Percentiles rank a stretch among this genome's conserved stretches.
These are phyloP conservation scores for Dactylellina sp. DNA, from an alignment of 2,329 filamentous ascomycete species.

Conservation along the genomic window DNA sequence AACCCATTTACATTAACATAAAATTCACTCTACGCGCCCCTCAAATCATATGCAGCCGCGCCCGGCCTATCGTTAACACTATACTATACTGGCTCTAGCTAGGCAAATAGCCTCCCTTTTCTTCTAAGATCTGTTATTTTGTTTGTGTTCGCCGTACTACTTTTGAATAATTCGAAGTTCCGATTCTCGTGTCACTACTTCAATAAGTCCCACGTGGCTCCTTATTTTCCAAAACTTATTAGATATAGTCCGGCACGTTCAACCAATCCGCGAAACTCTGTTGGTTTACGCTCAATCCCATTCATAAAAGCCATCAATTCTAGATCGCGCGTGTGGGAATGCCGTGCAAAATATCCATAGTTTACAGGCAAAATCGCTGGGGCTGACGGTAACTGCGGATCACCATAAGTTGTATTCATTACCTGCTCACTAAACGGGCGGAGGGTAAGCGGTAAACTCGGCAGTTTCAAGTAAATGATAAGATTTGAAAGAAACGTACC, in stretches of 20 bases:
- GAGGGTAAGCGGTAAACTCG: conserved; percentile 47
- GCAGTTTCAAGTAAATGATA: conserved; percentile 56
- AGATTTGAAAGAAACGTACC: conserved; percentile 42
- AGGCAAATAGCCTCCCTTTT: too few species aligned
- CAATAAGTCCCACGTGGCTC: conserved; percentile 62
- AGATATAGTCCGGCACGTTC: conserved; percentile 61
- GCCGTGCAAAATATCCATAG: conserved; percentile 62
- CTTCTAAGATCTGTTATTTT: too few species aligned
- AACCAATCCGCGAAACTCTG: conserved; percentile 61
- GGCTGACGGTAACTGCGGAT: conserved; percentile 60
- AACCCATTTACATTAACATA: too few species aligned
- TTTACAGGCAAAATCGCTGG: conserved; percentile 62
- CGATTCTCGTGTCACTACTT: conserved; percentile 57
- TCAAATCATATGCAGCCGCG: too few species aligned
- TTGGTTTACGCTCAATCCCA: conserved; percentile 63
- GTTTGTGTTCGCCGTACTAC: too few species aligned
- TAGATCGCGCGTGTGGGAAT: conserved; percentile 62
- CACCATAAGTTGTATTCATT: conserved; percentile 63
- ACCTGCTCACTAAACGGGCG: conserved; percentile 62
- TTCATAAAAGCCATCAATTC: conserved; percentile 63
- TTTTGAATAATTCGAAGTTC: conserved; percentile 1
- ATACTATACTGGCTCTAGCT: too few species aligned
- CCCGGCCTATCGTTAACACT: too few species aligned
- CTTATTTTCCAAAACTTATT: conserved; percentile 62
- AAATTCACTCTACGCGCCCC: too few species aligned